These are phyloP conservation scores for Selaginella tamariscina DNA, from an alignment of 75 land plant genomes.

Conservation along the genomic window DNA sequence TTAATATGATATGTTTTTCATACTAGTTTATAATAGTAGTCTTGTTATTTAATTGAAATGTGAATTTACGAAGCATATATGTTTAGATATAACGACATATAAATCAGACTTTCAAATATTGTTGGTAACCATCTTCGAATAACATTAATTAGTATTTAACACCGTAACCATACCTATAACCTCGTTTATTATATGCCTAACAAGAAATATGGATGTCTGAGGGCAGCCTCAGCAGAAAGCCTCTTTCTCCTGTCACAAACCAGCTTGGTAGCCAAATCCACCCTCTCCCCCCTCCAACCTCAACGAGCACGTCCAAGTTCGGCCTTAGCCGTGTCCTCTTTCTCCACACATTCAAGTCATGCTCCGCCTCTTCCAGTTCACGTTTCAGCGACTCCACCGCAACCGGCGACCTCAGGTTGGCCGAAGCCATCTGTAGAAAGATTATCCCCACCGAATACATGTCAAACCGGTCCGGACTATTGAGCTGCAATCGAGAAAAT, in stretches of 20 bases:
- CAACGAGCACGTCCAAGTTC: constrained; percentile 66
- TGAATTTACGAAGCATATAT: too few species aligned
- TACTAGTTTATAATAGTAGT: too few species aligned
- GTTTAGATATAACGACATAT: too few species aligned
- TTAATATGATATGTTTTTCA: too few species aligned
- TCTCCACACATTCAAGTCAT: constrained; percentile 82
- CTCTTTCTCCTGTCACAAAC: constrained; percentile 71
- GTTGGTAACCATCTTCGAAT: too few species aligned
- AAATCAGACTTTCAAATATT: too few species aligned
- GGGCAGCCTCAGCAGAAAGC: constrained; percentile 88
- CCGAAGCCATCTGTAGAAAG: constrained; percentile 84
- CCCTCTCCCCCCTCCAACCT: constrained; percentile 77
- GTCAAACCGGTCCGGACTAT: constrained; percentile 95
- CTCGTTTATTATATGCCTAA: too few species aligned
- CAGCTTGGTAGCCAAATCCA: constrained; percentile 88
- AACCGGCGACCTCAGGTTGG: constrained; percentile 47
- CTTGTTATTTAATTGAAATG: too few species aligned
- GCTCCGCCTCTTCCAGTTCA: constrained; percentile 46
- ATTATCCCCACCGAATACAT: constrained; percentile 92
- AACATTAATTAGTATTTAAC: too few species aligned
- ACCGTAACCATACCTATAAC: too few species aligned
- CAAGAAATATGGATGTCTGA: constrained; percentile 87
- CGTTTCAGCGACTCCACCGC: constrained; percentile 67
- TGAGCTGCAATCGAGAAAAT: constrained; percentile 45
- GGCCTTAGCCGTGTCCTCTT: constrained; percentile 55